Evolutionary conservation across 78 protist species (phyloP).

Genomic region (Dictyostelium purpureum): DNA sequence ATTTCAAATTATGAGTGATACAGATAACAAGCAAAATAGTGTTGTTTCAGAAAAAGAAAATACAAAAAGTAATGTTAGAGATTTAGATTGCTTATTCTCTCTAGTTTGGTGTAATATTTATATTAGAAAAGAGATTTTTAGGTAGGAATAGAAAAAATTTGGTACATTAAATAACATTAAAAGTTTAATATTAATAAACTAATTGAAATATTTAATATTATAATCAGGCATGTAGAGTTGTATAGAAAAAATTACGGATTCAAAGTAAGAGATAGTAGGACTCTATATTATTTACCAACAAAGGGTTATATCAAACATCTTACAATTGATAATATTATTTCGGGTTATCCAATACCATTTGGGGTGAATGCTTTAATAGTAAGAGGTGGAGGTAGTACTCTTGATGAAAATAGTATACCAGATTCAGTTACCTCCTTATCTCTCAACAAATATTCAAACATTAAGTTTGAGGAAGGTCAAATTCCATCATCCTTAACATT

Average conservation of each 20-base stretch:
- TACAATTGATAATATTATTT: background rate
- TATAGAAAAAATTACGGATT: background rate
- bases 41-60: too few relatives aligned
- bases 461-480: background rate
- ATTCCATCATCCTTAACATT: background rate
- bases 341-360: background rate
- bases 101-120: too few relatives aligned
- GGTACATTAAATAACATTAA: too few relatives aligned
- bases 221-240: too few relatives aligned
- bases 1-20: too few relatives aligned
- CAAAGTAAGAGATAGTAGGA: background rate
- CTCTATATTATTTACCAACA: background rate
- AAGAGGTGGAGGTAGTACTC: background rate
- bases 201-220: too few relatives aligned
- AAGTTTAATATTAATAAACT: too few relatives aligned
- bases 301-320: background rate
- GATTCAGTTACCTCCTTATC: background rate
- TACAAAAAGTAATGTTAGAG: too few relatives aligned
- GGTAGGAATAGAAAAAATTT: too few relatives aligned
- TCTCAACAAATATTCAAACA: background rate
- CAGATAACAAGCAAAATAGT: too few relatives aligned
- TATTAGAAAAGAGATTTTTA: too few relatives aligned
- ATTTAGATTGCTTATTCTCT: too few relatives aligned
- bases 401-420: background rate
- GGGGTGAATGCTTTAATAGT: background rate